A percentile compares a stretch with the other conserved stretches of the same genome.
Evolutionary conservation across 1,139 yeast genomes (phyloP).

Genomic region (Nakaseomyces delphensis): DNA sequence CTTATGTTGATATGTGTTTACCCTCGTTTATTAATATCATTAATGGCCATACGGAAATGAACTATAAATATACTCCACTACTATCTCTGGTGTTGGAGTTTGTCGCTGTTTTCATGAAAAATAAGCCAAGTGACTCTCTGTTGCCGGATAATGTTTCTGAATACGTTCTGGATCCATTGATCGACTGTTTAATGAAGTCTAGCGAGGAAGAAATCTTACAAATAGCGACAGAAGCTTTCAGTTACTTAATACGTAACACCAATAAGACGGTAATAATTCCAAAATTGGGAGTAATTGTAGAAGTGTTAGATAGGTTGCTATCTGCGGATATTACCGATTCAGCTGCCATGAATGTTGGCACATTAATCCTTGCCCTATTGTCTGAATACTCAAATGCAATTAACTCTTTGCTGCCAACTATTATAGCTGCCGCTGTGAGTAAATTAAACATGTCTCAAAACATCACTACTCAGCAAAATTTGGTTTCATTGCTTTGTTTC

Average conservation of each 20-base stretch:
- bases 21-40: constrained; percentile 27
- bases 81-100: constrained; percentile 61
- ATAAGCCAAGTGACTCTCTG: constrained; percentile 23
- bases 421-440: constrained; percentile 63
- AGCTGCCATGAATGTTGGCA: constrained; percentile 70
- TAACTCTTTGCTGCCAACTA: constrained; percentile 46
- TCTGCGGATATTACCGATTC: constrained; percentile 67
- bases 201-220: constrained; percentile 77
- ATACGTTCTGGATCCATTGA: constrained; percentile 39
- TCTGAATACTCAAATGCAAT: constrained; percentile 45
- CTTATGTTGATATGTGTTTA: constrained; percentile 29
- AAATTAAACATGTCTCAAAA: constrained; percentile 60
- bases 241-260: constrained; percentile 47
- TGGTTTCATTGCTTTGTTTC: constrained; percentile 68
- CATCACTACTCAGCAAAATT: constrained; percentile 64
- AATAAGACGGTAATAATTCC: constrained; percentile 40
- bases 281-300: constrained; percentile 45
- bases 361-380: constrained; percentile 56
- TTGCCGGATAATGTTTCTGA: constrained; percentile 40
- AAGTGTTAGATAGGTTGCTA: constrained; percentile 59
- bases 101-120: constrained; percentile 36
- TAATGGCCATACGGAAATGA: constrained; percentile 17
- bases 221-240: constrained; percentile 66
- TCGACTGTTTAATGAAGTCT: constrained; percentile 44
- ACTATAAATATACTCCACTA: constrained; percentile 43